Conservation (phyloP, 1,284 basidiomycete species). For the Ceratobasidium sp. region DNA sequence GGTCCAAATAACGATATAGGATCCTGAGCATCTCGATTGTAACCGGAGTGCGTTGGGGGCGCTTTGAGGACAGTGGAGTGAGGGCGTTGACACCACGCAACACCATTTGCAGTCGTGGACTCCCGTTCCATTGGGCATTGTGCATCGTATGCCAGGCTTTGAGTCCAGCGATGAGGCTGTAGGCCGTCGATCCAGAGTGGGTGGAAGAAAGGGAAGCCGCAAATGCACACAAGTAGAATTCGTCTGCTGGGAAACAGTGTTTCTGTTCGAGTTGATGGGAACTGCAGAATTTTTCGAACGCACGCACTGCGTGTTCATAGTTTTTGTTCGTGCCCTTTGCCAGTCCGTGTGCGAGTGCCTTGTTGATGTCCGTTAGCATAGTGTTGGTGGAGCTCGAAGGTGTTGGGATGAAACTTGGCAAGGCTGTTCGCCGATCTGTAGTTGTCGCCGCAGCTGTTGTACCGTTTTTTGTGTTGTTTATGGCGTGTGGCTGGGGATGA, state of each 20-base stretch:
- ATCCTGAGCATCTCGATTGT: background rate
- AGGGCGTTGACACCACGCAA: slow-evolving; percentile 49
- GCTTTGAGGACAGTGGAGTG: slow-evolving; percentile 47
- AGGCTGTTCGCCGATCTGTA: no score
- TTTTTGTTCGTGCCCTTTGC: no score
- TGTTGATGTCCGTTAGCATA: no score
- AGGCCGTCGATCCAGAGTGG: slow-evolving; percentile 45
- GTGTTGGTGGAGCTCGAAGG: no score
- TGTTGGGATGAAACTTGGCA: no score
- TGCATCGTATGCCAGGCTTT: slow-evolving; percentile 52
- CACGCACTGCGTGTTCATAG: no score
- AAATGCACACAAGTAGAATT: slow-evolving; percentile 51
- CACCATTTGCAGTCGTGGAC: slow-evolving; percentile 47
- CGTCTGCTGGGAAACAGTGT: slow-evolving; percentile 51
- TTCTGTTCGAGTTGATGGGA: no score
- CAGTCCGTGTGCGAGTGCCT: no score
- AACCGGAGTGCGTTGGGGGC: background rate
- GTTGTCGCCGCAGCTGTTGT: no score
- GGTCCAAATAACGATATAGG: slow-evolving; percentile 7
- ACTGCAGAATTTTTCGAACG: slow-evolving; percentile 40
- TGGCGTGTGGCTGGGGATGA: no score
- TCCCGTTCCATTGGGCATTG: slow-evolving; percentile 49
- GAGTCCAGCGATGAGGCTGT: slow-evolving; percentile 46
- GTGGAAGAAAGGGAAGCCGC: slow-evolving; percentile 48
- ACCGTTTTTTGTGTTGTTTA: no score